Percentiles rank a stretch among this genome's conserved stretches.
Conservation (phyloP, 2,329 filamentous ascomycete species). For the Myrmaecium sp. region DNA sequence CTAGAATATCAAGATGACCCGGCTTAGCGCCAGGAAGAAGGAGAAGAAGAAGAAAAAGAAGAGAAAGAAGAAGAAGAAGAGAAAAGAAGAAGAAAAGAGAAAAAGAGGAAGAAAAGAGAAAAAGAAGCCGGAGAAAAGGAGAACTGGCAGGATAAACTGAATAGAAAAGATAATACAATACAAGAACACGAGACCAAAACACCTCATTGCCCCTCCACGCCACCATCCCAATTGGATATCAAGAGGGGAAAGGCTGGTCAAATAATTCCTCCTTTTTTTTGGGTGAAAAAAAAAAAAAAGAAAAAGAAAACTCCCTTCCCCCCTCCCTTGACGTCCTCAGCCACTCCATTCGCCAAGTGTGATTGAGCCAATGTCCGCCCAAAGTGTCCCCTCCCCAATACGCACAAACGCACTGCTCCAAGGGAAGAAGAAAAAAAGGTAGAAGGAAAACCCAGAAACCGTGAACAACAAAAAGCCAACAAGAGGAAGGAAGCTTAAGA, state of each 20-base stretch:
- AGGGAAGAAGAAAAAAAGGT: not conserved
- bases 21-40: too few relatives aligned
- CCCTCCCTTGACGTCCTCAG: not conserved
- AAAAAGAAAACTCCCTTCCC: slow-evolving; percentile 1
- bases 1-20: too few relatives aligned
- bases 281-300: not conserved
- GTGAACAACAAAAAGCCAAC: slow-evolving; percentile 1
- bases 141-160: not conserved
- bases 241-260: too few relatives aligned
- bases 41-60: not conserved
- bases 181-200: too few relatives aligned
- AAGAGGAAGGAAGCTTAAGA: too few relatives aligned
- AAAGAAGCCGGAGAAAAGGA: slow-evolving; percentile 1
- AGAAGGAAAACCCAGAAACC: not conserved
- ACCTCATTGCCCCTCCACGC: too few relatives aligned
- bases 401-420: slow-evolving; percentile 2
- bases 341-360: too few relatives aligned
- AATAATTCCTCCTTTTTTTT: too few relatives aligned
- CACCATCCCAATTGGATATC: too few relatives aligned
- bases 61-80: slow-evolving; percentile 1
- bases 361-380: too few relatives aligned
- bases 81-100: slow-evolving; percentile 1
- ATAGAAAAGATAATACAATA: not conserved
- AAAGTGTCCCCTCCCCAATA: too few relatives aligned
- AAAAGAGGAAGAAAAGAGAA: not conserved